A percentile compares a stretch with the other conserved stretches of the same genome.
These are phyloP conservation scores for Sungouiella thailandica DNA, from an alignment of 805 yeast genomes.

Conservation along the genomic window DNA sequence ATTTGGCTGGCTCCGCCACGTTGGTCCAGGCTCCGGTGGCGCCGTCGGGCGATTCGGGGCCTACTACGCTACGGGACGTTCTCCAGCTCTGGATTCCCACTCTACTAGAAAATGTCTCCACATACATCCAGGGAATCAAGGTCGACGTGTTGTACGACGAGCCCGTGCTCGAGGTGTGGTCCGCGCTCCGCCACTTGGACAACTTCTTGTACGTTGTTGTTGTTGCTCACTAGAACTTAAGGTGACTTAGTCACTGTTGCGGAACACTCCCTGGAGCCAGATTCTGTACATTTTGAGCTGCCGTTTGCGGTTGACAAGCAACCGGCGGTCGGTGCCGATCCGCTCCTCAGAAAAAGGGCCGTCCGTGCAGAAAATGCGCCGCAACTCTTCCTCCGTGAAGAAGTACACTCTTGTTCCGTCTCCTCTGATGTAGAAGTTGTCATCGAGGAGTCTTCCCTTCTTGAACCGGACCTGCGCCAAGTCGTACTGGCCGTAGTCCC, in stretches of 20 bases:
- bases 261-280: constrained; percentile 92
- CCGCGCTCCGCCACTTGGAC: constrained; percentile 29
- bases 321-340: constrained; percentile 85
- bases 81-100: too few species aligned
- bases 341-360: constrained; percentile 60
- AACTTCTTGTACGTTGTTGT: constrained; percentile 32
- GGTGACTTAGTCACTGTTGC: constrained; percentile 6
- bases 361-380: constrained; percentile 53
- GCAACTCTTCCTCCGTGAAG: constrained; percentile 89
- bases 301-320: constrained; percentile 87
- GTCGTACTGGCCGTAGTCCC: constrained; percentile 96
- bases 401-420: constrained; percentile 98
- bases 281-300: constrained; percentile 93
- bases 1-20: constrained; percentile 34
- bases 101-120: too few species aligned
- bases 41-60: constrained; percentile 9
- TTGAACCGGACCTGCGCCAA: constrained; percentile 93
- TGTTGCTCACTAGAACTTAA: not conserved
- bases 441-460: constrained; percentile 79
- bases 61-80: constrained; percentile 10
- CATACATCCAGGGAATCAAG: constrained; percentile 31
- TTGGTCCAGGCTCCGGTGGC: constrained; percentile 27
- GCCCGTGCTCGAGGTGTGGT: constrained; percentile 28
- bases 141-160: constrained; percentile 13
- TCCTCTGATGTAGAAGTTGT: constrained; percentile 93